Base-by-base conservation (phyloP, 2,329 filamentous ascomycete genomes). In the Phoma sp. region DNA sequence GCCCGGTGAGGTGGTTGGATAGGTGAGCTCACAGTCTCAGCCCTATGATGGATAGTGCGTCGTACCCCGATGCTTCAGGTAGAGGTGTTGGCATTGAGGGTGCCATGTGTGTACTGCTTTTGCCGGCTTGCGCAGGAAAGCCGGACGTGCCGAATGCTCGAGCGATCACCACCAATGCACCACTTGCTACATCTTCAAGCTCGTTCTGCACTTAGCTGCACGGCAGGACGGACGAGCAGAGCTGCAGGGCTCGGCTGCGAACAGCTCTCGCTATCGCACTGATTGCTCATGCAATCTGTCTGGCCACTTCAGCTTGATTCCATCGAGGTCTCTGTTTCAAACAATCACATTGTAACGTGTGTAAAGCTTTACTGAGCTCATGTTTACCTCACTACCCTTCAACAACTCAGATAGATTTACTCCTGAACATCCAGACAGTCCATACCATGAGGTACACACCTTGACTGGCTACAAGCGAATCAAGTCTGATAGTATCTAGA, bases 61-160 rank as follows among this genome's bases (percentile, higher is more conserved):
- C 51, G 49, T 30, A 54, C 51, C 49, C 29, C 15, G 51, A 9
- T 48, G 28, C 33, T 28, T 42, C 17, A 25, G 45, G 51, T 39
- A 49, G 21, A 29, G 11, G 20, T 39, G 45, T 28, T 40, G 33
- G 39, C 34, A 21, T 23, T 39, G 34, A 15, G 12, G 21, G 42
- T 45, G 40, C 29, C 51, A n/a, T n/a, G 38, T 48, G 45, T 54
- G 38, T 32, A 39, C 39, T 53, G 50, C 20, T 45, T 28, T 51
- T 10, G 20, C 30, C 42, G 29, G 21, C 26, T 46, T 37, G 29
- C 28, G n/a, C 34, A 32, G 26, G 30, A 23, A 12, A 28, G 42
- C 42, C 18, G 33, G 21, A n/a, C 39, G 18, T 21, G 17, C 23
- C 34, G 26, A 30, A 18, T 21, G 15, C 26, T 33, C 18, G 21